These are phyloP conservation scores for Anisodus acutangulus DNA, from an alignment of 257 asterid species.

Conservation along the genomic window DNA sequence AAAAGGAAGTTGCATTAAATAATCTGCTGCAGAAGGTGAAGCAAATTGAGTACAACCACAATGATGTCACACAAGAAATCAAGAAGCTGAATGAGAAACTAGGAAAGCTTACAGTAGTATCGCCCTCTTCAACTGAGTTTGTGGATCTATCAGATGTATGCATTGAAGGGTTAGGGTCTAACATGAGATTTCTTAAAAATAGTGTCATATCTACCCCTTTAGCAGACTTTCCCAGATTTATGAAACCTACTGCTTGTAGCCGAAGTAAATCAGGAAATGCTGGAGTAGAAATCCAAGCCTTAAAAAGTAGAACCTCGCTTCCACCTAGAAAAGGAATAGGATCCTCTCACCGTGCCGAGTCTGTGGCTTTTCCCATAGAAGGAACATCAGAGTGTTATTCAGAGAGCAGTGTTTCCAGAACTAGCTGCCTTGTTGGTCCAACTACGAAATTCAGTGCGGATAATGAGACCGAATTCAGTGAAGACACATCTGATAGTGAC, in stretches of 20 bases:
- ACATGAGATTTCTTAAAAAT: not conserved
- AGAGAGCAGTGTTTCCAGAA: conserved; percentile 34
- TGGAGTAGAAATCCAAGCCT: conserved; percentile 13
- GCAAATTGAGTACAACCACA: conserved; percentile 22
- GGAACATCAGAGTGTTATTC: conserved; percentile 27
- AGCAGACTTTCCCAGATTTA: conserved; percentile 34
- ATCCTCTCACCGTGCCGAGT: conserved; percentile 30
- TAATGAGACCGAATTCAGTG: conserved; percentile 32
- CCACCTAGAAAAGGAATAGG: conserved; percentile 27
- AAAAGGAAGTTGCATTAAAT: conserved; percentile 31
- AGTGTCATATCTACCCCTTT: not conserved
- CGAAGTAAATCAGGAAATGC: conserved; percentile 25
- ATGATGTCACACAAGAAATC: conserved; percentile 29
- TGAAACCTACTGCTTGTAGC: conserved; percentile 37
- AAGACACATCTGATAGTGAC: conserved; percentile 27
- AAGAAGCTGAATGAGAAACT: conserved; percentile 29
- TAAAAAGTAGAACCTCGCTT: conserved; percentile 17
- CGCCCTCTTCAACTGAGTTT: conserved; percentile 27
- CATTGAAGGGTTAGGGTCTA: conserved; percentile 26
- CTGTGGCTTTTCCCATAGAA: conserved; percentile 30
- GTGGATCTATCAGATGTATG: conserved; percentile 17
- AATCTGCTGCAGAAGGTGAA: conserved; percentile 37
- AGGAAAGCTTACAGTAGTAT: conserved; percentile 24
- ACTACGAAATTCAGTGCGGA: conserved; percentile 18
- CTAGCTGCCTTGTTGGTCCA: conserved; percentile 30